Evolutionary conservation across 176 grass and related monocot species (phyloP), one percentile per base, ranked within the genome.

Genomic region (Metroxylon sagu): DNA sequence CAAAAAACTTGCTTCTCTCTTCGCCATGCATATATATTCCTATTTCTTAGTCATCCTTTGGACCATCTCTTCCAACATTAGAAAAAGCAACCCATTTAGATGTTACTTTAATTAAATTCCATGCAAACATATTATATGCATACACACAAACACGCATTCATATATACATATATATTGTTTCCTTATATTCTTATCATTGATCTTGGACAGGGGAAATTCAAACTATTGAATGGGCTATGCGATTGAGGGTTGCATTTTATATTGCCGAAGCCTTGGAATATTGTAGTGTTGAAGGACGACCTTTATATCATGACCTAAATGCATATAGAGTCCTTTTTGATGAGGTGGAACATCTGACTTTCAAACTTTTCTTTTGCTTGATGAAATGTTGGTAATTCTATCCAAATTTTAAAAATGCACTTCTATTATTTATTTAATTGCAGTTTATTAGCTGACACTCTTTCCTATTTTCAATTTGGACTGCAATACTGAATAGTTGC

Each of bases 151-250:
- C 35, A 43, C 12, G 8, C 35, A 43, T 43, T 10, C 35, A 43
- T 43, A 1, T 10, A 2, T 10, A 43, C 28, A 5, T 39, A 39
- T 8, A 8, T 58, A 51, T 78, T 53, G 23, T 73, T 21, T 23
- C 29, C 55, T 82, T 16, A 12, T 43, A 43, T 72, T 56, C 27
- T 57, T 61, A 4, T 19, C 51, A 59, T 26, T 43, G 50, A 66
- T 23, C 74, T 67, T 82, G 26, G 72, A 67, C 76, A 98, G 94
- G 88, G 88, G 94, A 98, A 85, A 93, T 85, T 50, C 94, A 98
- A 79, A 86, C 94, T 60, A 82, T 98, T 64, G 94, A 98, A 74
- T 98, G 94, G 94, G 88, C 94, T 61, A 98, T 98, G 94, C 94
- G 94, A 18, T 64, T 98, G 39, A 89, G 88, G 78, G 94, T 98